phyloP scores from a whole-genome alignment of 768 basidiomycete species.

The Tricholoma matsutake region DNA sequence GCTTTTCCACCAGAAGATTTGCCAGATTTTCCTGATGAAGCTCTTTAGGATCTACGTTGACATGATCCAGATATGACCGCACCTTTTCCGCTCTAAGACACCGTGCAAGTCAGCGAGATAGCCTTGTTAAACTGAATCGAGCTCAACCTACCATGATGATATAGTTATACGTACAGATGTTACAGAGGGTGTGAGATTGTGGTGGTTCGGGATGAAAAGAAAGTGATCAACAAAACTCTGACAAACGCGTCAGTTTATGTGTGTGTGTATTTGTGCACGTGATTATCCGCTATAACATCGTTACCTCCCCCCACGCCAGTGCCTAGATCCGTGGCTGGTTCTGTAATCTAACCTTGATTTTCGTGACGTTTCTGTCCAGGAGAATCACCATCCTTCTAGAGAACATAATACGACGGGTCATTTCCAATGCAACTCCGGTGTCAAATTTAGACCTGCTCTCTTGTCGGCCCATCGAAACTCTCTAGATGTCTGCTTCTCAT shows the following conservation, averaged over 20 bases:
- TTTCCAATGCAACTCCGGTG: no score
- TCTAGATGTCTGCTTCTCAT: no score
- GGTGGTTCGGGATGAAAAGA: conserved; percentile 34
- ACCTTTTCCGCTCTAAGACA: conserved; percentile 39
- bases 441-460: no score
- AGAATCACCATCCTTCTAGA: no score
- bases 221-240: conserved; percentile 28
- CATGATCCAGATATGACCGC: neutral
- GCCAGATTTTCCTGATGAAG: conserved; percentile 43
- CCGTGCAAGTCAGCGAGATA: conserved; percentile 4
- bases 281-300: conserved; percentile 7
- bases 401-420: no score
- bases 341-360: no score
- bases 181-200: conserved; percentile 27
- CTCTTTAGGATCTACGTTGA: conserved; percentile 6
- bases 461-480: no score
- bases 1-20: conserved; percentile 75
- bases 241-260: conserved; percentile 43
- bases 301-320: no score
- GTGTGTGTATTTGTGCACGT: conserved; percentile 33
- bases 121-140: neutral
- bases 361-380: no score
- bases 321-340: no score
- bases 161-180: conserved; percentile 15
- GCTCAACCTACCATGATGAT: conserved; percentile 24